Evolutionary conservation across 805 yeast genomes (phyloP).

Genomic region (Starmerella riodocensis): DNA sequence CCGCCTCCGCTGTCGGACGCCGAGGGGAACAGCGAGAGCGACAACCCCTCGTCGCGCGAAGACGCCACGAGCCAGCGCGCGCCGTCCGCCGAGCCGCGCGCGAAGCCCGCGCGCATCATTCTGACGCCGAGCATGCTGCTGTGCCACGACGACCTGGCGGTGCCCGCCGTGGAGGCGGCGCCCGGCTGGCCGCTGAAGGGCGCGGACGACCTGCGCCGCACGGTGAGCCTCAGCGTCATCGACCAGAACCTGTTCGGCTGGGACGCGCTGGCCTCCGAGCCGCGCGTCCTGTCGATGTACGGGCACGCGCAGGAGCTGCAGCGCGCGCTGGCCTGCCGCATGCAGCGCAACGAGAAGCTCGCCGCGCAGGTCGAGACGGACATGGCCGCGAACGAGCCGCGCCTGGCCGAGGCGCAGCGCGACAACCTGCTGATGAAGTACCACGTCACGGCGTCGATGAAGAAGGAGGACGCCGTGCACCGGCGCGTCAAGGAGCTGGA

Average conservation of each 20-base stretch:
- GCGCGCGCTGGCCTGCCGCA: slow-evolving; percentile 9
- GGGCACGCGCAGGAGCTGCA: slow-evolving; percentile 16
- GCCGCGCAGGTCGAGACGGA: slow-evolving; percentile 8
- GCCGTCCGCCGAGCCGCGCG: too few species aligned
- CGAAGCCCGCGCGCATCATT: too few species aligned
- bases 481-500: slow-evolving; percentile 38
- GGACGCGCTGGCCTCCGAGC: slow-evolving; percentile 17
- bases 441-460: slow-evolving; percentile 18
- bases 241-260: slow-evolving; percentile 17
- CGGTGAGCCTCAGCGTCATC: slow-evolving; percentile 15
- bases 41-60: too few species aligned
- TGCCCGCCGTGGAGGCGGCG: too few species aligned
- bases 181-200: background rate
- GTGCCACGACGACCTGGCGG: too few species aligned
- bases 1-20: too few species aligned
- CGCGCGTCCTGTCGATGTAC: slow-evolving; percentile 13
- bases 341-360: slow-evolving; percentile 8
- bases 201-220: slow-evolving; percentile 11
- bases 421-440: slow-evolving; percentile 20
- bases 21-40: background rate
- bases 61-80: too few species aligned
- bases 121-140: too few species aligned
- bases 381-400: slow-evolving; percentile 16
- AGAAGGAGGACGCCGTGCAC: slow-evolving; percentile 20
- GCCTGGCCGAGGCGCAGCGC: slow-evolving; percentile 18